Conservation (phyloP, 2,329 filamentous ascomycete species). For the Fusarium sp. region DNA sequence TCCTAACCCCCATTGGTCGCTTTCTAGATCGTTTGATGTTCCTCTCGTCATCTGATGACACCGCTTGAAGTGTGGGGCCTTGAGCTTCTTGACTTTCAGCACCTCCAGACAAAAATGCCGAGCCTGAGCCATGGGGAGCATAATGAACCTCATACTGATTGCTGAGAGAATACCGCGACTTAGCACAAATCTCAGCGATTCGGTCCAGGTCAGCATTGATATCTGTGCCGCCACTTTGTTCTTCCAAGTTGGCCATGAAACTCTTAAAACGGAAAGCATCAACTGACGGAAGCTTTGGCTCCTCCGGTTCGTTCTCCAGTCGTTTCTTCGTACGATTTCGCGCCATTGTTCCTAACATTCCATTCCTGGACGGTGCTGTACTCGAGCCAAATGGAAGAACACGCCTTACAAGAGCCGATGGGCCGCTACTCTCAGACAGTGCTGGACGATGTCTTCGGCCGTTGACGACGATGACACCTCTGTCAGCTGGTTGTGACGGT, state of each 20-base stretch:
- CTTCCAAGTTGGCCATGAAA: slow-evolving; percentile 68
- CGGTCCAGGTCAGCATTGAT: slow-evolving; percentile 71
- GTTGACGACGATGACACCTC: slow-evolving; percentile 48
- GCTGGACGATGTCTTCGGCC: slow-evolving; percentile 45
- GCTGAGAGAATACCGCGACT: slow-evolving; percentile 72
- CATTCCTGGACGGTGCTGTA: slow-evolving; percentile 52
- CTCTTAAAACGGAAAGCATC: slow-evolving; percentile 74
- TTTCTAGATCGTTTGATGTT: slow-evolving; percentile 53
- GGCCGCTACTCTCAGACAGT: slow-evolving; percentile 46
- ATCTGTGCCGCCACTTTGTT: slow-evolving; percentile 56
- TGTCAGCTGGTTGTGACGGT: slow-evolving; percentile 50
- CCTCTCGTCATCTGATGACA: slow-evolving; percentile 68
- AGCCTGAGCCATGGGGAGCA: slow-evolving; percentile 69
- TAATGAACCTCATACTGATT: slow-evolving; percentile 76
- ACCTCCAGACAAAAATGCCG: slow-evolving; percentile 56
- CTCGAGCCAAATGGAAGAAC: slow-evolving; percentile 51
- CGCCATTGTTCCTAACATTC: slow-evolving; percentile 58
- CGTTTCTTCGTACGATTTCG: slow-evolving; percentile 56
- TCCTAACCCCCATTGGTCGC: slow-evolving; percentile 56
- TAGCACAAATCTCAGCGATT: slow-evolving; percentile 75
- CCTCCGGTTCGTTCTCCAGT: slow-evolving; percentile 46
- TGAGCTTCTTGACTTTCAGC: slow-evolving; percentile 49
- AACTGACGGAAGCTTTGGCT: slow-evolving; percentile 67
- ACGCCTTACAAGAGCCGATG: slow-evolving; percentile 47
- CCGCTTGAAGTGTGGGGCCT: slow-evolving; percentile 68